Conservation (phyloP, 345 rosid genomes). For the Lumnitzera racemosa region DNA sequence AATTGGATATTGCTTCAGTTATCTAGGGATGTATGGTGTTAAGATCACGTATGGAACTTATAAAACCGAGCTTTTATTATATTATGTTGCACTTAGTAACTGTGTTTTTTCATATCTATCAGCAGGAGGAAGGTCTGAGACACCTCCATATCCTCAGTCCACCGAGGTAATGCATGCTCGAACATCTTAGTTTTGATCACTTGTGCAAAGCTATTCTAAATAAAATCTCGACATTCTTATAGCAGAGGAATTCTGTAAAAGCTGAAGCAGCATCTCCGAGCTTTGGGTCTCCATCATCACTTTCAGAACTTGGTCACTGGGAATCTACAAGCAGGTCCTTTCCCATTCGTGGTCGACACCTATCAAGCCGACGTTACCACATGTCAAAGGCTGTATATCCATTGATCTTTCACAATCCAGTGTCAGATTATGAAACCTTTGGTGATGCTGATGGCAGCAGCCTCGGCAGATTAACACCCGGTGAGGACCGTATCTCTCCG, state of each 20-base stretch:
- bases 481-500: constrained; percentile 40
- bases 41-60: not conserved
- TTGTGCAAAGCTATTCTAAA: not conserved
- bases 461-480: constrained; percentile 34
- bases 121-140: constrained; percentile 42
- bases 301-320: constrained; percentile 38
- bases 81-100: not conserved
- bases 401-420: constrained; percentile 67
- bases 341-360: constrained; percentile 23
- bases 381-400: constrained; percentile 65
- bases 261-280: constrained; percentile 40
- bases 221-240: constrained; percentile 9
- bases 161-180: constrained; percentile 36
- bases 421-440: constrained; percentile 50
- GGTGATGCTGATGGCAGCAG: constrained; percentile 36
- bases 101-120: not conserved
- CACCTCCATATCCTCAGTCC: constrained; percentile 37
- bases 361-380: constrained; percentile 38
- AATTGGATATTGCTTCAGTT: too few species aligned
- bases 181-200: constrained; percentile 1
- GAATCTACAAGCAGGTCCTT: constrained; percentile 41
- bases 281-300: constrained; percentile 49
- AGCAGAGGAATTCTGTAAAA: constrained; percentile 41
- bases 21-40: not conserved
- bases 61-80: not conserved